These are phyloP conservation scores for Laguncularia racemosa DNA, from an alignment of 345 rosid genomes.

Conservation along the genomic window DNA sequence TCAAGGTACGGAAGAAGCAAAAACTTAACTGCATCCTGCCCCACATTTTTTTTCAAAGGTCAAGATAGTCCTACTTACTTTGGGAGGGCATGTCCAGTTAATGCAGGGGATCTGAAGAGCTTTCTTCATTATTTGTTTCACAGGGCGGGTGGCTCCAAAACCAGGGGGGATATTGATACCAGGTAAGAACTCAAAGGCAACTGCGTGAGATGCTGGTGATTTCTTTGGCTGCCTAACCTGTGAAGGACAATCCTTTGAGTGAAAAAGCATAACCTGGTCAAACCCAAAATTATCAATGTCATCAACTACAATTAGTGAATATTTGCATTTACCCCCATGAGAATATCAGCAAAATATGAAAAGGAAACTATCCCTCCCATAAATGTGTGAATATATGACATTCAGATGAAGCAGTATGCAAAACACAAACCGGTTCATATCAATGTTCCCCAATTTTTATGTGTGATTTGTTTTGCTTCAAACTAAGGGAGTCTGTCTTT, in stretches of 20 bases:
- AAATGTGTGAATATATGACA: no score
- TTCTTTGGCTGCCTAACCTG: slow-evolving; percentile 26
- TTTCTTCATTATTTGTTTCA: slow-evolving; percentile 10
- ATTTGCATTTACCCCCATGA: no score
- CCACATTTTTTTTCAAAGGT: not conserved
- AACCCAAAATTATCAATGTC: not conserved
- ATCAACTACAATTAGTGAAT: not conserved
- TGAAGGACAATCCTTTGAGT: slow-evolving; percentile 39
- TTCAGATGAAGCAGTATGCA: no score
- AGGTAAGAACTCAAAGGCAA: not conserved
- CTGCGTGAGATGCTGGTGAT: slow-evolving; percentile 9
- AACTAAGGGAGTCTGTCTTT: no score
- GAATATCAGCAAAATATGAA: no score
- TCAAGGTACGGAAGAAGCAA: not conserved
- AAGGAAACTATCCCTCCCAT: no score
- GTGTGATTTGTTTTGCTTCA: no score
- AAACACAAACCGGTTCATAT: no score
- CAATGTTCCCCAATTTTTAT: no score
- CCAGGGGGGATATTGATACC: slow-evolving; percentile 37
- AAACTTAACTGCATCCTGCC: not conserved
- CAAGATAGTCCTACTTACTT: slow-evolving; percentile 19
- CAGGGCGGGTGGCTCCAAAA: slow-evolving; percentile 20
- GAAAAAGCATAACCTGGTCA: slow-evolving; percentile 43
- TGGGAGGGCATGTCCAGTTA: slow-evolving; percentile 43
- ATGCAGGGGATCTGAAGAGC: slow-evolving; percentile 21